Evolutionary conservation across 257 asterid genomes (phyloP).

Genomic region (Dorcoceras hygrometricum): DNA sequence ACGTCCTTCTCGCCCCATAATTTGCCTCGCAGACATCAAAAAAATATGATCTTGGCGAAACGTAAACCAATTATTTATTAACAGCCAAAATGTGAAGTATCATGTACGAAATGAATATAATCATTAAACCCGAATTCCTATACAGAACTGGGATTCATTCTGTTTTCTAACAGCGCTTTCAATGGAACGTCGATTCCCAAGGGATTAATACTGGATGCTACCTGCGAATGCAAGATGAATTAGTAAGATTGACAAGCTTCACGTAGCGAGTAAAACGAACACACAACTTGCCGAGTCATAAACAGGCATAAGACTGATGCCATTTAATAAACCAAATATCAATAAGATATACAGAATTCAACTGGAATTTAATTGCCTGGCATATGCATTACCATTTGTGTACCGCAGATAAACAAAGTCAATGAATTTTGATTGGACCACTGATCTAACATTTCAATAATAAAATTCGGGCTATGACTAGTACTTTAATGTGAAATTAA

Average conservation of each 20-base stretch:
- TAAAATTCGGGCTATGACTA: slow-evolving; percentile 4
- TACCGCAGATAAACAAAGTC: slow-evolving; percentile 1
- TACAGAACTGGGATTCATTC: neutral
- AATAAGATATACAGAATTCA: neutral
- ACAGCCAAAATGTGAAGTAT: neutral
- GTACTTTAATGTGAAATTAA: neutral
- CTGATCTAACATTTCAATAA: neutral
- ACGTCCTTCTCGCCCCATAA: slow-evolving; percentile 35
- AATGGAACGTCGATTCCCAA: neutral
- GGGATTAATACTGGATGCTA: neutral
- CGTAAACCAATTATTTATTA: neutral
- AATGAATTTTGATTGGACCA: slow-evolving; percentile 14
- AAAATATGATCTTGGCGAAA: slow-evolving; percentile 8
- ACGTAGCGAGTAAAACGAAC: neutral
- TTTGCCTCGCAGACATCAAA: slow-evolving; percentile 22
- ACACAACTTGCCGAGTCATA: neutral
- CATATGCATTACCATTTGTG: neutral
- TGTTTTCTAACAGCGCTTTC: neutral
- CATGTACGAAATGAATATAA: neutral
- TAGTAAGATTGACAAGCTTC: slow-evolving; percentile 8
- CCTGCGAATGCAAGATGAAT: slow-evolving; percentile 22
- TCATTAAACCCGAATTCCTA: neutral
- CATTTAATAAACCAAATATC: neutral
- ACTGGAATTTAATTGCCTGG: slow-evolving; percentile 4
- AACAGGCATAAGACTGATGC: neutral